Evolutionary conservation across 140 eudicot genomes (phyloP), one percentile per base, ranked within the genome.

Genomic region (Erigeron philadelphicus): DNA sequence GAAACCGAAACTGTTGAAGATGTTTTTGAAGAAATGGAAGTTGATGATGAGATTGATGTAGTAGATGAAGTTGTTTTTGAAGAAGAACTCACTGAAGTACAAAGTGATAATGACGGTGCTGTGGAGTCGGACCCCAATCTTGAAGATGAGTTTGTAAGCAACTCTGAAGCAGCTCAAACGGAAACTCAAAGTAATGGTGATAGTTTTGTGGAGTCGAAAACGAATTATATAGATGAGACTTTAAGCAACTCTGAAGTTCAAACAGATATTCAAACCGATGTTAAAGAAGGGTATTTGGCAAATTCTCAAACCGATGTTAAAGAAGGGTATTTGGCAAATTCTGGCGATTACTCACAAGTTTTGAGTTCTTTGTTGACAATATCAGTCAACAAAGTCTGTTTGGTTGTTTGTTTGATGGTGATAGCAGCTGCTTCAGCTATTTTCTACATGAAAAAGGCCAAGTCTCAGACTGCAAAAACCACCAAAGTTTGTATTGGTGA

Each of bases 381-480:
- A 19, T 42, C 74, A 42, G 80, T 66, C 40, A 54, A 56, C 11
- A 68, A 63, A 60, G 9, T 70, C 66, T 70, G 75, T 57, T 43
- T 75, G 54, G 76, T 73, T 72, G 72, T 67, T 44, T 21, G 80
- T 5, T 75, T 74, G 23, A 35, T 78, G 23, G 60, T 70, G 61
- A 38, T 78, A 41, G 9, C 77, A 54, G 80, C 77, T 43, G 83
- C 64, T 72, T 65, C 75, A 57, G 47, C 78, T 10, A 40, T 78
- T 16, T 16, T 78, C 25, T 76, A 60, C 67, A 11, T 44, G 78
- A 80, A 71, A n/a, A 73, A 61, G 74, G 41, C n/a, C 42, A 81
- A 61, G 8, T 18, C 67, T 11, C 52, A 40, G 31, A 48, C 67
- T 13, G 65, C 66, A 31, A 67, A 50, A 35, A 15, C 47, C 2